A percentile compares a stretch with the other conserved stretches of the same genome.
Evolutionary conservation across 2,329 filamentous ascomycete species (phyloP).

Genomic region (Pleurostoma richardsiae): DNA sequence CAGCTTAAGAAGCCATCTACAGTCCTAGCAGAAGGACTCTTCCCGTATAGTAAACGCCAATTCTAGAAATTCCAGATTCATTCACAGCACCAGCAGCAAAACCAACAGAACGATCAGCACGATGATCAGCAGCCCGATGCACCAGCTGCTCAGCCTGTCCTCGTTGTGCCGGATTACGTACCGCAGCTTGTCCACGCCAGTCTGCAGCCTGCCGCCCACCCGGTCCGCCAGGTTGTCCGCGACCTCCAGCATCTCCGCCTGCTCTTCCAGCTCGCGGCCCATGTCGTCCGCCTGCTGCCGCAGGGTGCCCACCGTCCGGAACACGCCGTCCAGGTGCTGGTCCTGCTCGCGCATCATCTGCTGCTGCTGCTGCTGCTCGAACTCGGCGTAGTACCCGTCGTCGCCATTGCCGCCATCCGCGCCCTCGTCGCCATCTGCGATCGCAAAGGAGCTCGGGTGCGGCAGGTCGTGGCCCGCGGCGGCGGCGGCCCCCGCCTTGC

Average conservation of each 20-base stretch:
- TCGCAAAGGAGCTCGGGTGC: conserved; percentile 51
- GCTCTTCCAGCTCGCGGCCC: conserved; percentile 94
- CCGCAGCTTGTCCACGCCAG: conserved; percentile 79
- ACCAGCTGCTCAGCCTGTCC: conserved; percentile 82
- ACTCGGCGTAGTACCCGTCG: conserved; percentile 67
- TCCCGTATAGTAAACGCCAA: too few species aligned
- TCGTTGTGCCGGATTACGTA: conserved; percentile 86
- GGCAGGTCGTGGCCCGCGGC: conserved; percentile 39
- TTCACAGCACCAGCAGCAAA: conserved; percentile 61
- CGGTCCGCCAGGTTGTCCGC: conserved; percentile 82
- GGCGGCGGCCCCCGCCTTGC: conserved; percentile 19
- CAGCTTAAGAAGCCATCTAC: neutral
- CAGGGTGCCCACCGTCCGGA: conserved; percentile 86
- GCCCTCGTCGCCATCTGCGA: conserved; percentile 44
- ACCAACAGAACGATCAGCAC: conserved; percentile 84
- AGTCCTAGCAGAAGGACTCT: neutral
- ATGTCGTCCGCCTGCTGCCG: conserved; percentile 89
- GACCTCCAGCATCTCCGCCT: conserved; percentile 80
- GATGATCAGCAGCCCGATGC: conserved; percentile 82
- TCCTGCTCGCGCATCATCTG: conserved; percentile 95
- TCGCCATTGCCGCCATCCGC: conserved; percentile 33
- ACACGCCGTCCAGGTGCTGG: conserved; percentile 85
- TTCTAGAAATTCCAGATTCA: neutral
- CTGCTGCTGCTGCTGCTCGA: conserved; percentile 87
- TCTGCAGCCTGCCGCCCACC: conserved; percentile 79